phyloP scores from a whole-genome alignment of 1,139 yeast genomes.

The Diutina sp. region DNA sequence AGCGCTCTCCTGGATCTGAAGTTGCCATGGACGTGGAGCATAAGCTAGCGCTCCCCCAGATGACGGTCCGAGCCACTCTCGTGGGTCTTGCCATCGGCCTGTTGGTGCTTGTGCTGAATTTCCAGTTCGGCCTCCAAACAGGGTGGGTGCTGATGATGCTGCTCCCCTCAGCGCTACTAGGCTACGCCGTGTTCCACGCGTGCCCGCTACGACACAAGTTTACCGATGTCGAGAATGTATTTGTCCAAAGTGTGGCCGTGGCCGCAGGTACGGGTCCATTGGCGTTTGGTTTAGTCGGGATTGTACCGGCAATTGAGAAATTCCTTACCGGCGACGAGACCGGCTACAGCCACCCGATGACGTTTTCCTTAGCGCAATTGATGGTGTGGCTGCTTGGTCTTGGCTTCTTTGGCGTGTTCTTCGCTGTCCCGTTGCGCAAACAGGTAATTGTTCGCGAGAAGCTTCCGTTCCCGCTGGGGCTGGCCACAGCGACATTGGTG shows the following conservation, averaged over 20 bases:
- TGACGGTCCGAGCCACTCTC: conserved; percentile 57
- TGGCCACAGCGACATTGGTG: conserved; percentile 89
- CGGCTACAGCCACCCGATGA: conserved; percentile 37
- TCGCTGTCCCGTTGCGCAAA: conserved; percentile 77
- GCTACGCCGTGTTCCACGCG: conserved; percentile 66
- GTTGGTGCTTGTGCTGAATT: conserved; percentile 71
- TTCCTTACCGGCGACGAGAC: conserved; percentile 68
- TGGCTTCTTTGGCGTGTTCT: conserved; percentile 90
- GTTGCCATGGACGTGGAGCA: background rate
- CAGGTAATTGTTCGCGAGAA: conserved; percentile 80
- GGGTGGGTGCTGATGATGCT: conserved; percentile 99
- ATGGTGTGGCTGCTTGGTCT: conserved; percentile 76
- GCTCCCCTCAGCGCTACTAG: conserved; percentile 84
- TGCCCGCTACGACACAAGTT: conserved; percentile 38
- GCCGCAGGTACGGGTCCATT: conserved; percentile 97
- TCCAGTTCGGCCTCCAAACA: conserved; percentile 92
- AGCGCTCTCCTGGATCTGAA: background rate
- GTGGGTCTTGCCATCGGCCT: conserved; percentile 75
- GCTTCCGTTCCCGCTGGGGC: conserved; percentile 87
- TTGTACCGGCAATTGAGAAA: conserved; percentile 93
- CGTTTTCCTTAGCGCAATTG: conserved; percentile 35
- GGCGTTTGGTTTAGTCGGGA: conserved; percentile 90
- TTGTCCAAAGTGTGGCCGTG: conserved; percentile 83
- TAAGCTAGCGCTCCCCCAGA: conserved; percentile 40
- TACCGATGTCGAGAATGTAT: conserved; percentile 87